These are phyloP conservation scores for Austroboletus sp. DNA, from an alignment of 1,284 basidiomycete genomes.

Conservation along the genomic window DNA sequence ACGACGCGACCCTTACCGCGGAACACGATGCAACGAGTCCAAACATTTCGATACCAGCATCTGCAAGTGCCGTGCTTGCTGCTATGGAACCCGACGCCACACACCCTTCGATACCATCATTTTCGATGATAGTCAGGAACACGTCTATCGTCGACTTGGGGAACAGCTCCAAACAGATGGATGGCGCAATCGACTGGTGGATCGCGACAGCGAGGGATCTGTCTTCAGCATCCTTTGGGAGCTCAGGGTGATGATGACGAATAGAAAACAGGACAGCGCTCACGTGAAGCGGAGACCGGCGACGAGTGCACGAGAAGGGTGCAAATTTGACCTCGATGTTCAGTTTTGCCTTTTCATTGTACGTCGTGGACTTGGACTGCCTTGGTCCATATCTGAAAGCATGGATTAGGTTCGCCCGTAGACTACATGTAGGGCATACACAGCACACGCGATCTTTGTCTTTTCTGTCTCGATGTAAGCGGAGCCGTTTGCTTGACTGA, in stretches of 20 bases:
- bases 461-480: constrained; percentile 87
- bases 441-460: constrained; percentile 91
- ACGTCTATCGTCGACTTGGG: constrained; percentile 94
- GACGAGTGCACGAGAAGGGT: constrained; percentile 76
- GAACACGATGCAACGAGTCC: constrained; percentile 77
- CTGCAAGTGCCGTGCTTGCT: constrained; percentile 82
- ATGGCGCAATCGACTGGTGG: constrained; percentile 79
- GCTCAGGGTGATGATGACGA: constrained; percentile 5
- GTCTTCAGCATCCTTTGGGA: constrained; percentile 83
- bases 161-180: constrained; percentile 81
- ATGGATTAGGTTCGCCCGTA: constrained; percentile 3
- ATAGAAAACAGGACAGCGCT: constrained; percentile 26
- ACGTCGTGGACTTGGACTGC: constrained; percentile 72
- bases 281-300: constrained; percentile 83
- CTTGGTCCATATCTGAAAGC: constrained; percentile 83
- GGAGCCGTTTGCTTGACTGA: constrained; percentile 89
- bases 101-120: constrained; percentile 79
- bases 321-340: constrained; percentile 97
- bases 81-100: constrained; percentile 81
- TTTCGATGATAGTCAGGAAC: constrained; percentile 86
- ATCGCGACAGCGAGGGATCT: constrained; percentile 76
- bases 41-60: constrained; percentile 83
- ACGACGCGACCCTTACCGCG: constrained; percentile 45
- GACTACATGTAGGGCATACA: constrained; percentile 47
- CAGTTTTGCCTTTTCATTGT: constrained; percentile 79